Percentiles rank a stretch among this genome's conserved stretches.
These are phyloP conservation scores for Saururus chinensis DNA, from an alignment of 164 flowering plant species.

Conservation along the genomic window DNA sequence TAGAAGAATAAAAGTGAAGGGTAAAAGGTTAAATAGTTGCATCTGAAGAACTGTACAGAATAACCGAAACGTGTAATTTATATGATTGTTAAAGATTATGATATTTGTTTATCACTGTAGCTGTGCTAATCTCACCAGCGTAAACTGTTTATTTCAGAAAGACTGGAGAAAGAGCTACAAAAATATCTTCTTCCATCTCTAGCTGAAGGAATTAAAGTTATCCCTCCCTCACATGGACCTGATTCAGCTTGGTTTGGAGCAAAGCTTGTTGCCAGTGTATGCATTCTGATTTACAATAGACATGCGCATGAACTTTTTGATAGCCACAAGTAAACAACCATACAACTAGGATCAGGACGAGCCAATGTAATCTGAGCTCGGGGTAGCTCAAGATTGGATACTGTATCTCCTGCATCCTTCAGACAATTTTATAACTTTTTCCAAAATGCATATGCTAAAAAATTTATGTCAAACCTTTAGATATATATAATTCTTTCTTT, in stretches of 20 bases:
- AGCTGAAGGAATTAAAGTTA: slow-evolving; percentile 52
- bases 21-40: no score
- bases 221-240: slow-evolving; percentile 75
- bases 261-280: slow-evolving; percentile 78
- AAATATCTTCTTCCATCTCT: slow-evolving; percentile 35
- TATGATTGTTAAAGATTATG: no score
- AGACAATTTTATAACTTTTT: no score
- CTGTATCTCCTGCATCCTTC: no score
- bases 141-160: slow-evolving; percentile 35
- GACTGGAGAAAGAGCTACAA: slow-evolving; percentile 73
- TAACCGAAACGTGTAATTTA: no score
- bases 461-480: no score
- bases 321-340: not conserved
- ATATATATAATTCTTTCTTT: no score
- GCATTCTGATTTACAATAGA: slow-evolving; percentile 4
- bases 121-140: slow-evolving; percentile 1
- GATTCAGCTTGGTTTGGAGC: slow-evolving; percentile 93
- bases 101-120: not conserved
- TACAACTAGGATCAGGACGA: not conserved
- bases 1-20: no score
- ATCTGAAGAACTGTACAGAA: no score
- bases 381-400: no score
- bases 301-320: not conserved
- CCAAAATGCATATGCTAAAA: no score
- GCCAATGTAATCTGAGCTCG: not conserved